phyloP scores from a whole-genome alignment of 1,139 yeast genomes.

The Hansenula lynferdii region DNA sequence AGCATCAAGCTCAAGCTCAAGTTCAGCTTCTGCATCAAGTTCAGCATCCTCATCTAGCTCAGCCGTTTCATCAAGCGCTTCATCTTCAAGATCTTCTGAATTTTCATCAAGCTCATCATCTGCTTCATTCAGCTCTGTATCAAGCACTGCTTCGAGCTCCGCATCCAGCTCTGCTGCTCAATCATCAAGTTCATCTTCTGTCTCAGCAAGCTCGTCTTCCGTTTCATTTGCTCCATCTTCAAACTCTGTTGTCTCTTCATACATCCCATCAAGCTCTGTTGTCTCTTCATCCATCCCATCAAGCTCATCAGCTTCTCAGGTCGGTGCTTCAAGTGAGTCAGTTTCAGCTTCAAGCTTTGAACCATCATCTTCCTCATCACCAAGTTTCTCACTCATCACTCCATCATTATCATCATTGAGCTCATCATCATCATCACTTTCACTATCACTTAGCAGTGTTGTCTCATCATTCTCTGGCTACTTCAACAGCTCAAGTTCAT shows the following conservation, averaged over 20 bases:
- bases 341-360: not conserved
- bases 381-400: not conserved
- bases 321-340: not conserved
- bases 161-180: not conserved
- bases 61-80: too few relatives aligned
- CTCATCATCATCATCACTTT: not conserved
- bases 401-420: not conserved
- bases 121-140: too few relatives aligned
- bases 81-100: not conserved
- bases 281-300: too few relatives aligned
- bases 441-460: not conserved
- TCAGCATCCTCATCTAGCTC: not conserved
- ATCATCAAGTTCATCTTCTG: too few relatives aligned
- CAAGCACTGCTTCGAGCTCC: not conserved
- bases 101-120: not conserved
- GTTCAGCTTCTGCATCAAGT: too few relatives aligned
- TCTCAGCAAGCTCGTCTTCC: too few relatives aligned
- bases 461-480: not conserved
- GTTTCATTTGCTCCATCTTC: too few relatives aligned
- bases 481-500: not conserved
- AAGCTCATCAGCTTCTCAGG: not conserved
- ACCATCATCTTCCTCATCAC: not conserved
- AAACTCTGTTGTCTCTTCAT: too few relatives aligned
- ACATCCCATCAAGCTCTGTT: too few relatives aligned
- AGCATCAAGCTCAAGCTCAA: constrained; percentile 1